Evolutionary conservation across 208 protist species (phyloP).

Genomic region (Endotrypanum monterogeii): DNA sequence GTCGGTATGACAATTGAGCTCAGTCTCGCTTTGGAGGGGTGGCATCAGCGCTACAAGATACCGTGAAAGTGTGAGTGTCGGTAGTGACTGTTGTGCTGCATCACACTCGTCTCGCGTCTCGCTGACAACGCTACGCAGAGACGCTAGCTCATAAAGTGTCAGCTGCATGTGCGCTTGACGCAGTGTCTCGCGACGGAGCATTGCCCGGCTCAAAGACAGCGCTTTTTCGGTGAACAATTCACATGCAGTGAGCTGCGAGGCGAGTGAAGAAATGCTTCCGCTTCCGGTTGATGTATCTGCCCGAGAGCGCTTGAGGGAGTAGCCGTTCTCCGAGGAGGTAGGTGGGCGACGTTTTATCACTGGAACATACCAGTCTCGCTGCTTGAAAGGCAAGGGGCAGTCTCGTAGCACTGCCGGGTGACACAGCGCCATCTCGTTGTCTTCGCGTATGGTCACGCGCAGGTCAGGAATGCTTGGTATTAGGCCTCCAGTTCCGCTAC

Average conservation of each 20-base stretch:
- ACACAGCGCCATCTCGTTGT: slow-evolving; percentile 59
- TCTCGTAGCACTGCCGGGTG: slow-evolving; percentile 60
- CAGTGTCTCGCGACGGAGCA: slow-evolving; percentile 49
- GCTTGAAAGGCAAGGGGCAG: slow-evolving; percentile 84
- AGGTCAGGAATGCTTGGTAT: slow-evolving; percentile 69
- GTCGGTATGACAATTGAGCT: not conserved
- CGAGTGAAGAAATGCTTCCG: not conserved
- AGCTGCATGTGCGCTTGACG: slow-evolving; percentile 58
- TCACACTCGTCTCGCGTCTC: slow-evolving; percentile 2
- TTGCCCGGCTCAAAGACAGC: slow-evolving; percentile 31
- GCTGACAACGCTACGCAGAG: slow-evolving; percentile 30
- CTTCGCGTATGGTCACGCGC: slow-evolving; percentile 54
- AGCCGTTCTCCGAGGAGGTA: not conserved
- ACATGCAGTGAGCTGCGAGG: slow-evolving; percentile 13
- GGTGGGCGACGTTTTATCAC: slow-evolving; percentile 37
- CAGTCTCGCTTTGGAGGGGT: not conserved
- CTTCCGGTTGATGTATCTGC: not conserved
- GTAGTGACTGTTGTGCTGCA: not conserved
- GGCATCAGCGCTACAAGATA: not conserved
- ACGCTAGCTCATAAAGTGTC: slow-evolving; percentile 60
- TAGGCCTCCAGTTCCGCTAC: slow-evolving; percentile 45
- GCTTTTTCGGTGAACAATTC: slow-evolving; percentile 18
- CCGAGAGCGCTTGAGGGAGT: not conserved
- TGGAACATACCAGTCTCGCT: slow-evolving; percentile 69
- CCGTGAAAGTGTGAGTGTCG: not conserved